These are phyloP conservation scores for Aristolochia contorta DNA, from an alignment of 164 flowering plant species.

Conservation along the genomic window DNA sequence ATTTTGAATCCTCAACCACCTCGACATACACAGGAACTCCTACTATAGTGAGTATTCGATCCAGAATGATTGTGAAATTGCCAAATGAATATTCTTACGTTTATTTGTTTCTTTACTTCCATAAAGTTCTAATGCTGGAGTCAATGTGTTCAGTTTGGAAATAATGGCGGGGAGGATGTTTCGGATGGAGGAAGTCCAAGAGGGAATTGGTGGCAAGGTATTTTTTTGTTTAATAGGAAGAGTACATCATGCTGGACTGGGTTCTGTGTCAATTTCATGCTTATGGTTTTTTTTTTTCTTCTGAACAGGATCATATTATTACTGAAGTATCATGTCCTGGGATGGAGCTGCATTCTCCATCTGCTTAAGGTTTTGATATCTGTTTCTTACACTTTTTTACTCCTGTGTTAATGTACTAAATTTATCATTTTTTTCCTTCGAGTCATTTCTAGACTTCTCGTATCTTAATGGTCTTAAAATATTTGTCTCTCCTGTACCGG, in stretches of 20 bases:
- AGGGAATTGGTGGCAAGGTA: conserved; percentile 54
- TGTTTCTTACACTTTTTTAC: no score
- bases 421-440: no score
- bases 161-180: conserved; percentile 48
- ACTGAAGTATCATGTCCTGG: conserved; percentile 18
- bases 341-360: neutral
- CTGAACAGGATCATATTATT: conserved; percentile 60
- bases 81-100: neutral
- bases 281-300: conserved; percentile 2
- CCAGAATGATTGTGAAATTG: neutral
- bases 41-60: conserved; percentile 35
- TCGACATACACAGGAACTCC: conserved; percentile 23
- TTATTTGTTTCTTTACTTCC: neutral
- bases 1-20: conserved; percentile 27
- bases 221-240: neutral
- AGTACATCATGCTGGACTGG: neutral
- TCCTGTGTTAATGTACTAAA: no score
- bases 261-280: neutral
- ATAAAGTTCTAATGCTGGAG: neutral
- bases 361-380: no score
- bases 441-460: neutral
- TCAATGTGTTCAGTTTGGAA: conserved; percentile 33
- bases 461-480: no score
- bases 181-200: conserved; percentile 40
- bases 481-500: no score